Base-by-base conservation (phyloP, 306 rosid genomes). In the Lathyrus sativus region DNA sequence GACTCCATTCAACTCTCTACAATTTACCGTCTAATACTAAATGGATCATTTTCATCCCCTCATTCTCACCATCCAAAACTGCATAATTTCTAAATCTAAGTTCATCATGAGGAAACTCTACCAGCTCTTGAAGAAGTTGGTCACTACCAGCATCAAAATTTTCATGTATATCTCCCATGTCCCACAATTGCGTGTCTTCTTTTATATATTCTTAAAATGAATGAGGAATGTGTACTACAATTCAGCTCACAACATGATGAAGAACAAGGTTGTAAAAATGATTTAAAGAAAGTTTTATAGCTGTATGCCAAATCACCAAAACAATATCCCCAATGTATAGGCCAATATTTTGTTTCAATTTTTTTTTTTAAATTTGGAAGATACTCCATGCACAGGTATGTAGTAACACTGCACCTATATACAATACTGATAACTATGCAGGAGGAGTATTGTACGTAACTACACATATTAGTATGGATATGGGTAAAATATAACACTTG, bases 41-140 rank as follows among this genome's bases (percentile, higher is more conserved):
- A 10, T n/a, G 6, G 6, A 29, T 31, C n/a, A 35, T 35, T 58
- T 35, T 37, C 65, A 59, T 35, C 65, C 46, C 65, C 62, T 3
- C 44, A 33, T 59, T 35, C 65, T 59, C 65, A 59, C 17, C 65
- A 59, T 9, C 28, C 28, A 8, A 59, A 59, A 9, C 35, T 14
- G 45, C 1, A 22, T 13, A 57, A 31, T 18, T 13, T 57, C 12
- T 6, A 29, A 29, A 22, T 57, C 4, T 57, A 57, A 57, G 3
- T 28, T 56, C 22, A 56, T 28, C 19, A 56, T 28, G 8, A 13
- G 39, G n/a, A 4, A 13, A 56, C 33, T 13, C 18, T 56, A 31
- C 41, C 38, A 12, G 14, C 13, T 56, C 62, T 35, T 35, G 9
- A 26, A 13, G 61, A 55, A 26, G 41, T 56, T 28, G 39, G 39